Base-by-base conservation (phyloP, 1,284 basidiomycete species). In the Fomitopsis pinicola region DNA sequence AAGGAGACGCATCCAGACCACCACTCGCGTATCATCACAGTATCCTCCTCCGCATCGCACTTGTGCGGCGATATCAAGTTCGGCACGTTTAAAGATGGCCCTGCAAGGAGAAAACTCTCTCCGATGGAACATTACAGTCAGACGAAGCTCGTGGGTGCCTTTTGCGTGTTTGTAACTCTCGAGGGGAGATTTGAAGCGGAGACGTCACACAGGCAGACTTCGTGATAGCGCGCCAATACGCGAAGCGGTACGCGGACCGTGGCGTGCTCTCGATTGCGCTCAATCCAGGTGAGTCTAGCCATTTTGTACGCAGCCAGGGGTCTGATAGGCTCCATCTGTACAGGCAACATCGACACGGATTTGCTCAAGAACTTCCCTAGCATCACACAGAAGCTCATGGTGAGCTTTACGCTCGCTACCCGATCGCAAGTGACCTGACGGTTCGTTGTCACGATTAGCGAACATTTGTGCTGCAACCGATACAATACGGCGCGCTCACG, bases 231-330 rank as follows among this genome's bases (percentile, higher is more conserved):
- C 78, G 78, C 36, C 81, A 84, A 63, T 66, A 86, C 3, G 78
- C 80, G 2, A 69, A 77, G 33, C 71, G 80, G 59, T 83, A 85
- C 64, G 79, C 75, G 1, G 77, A 78, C 17, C 69, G 82, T 59
- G 81, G 80, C 15, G 77, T 87, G 42, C 74, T 86, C 7, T 82
- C 80, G 1, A 77, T 73, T 0, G 76, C 81, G 2, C 64, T 82
- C 2, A 77, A 85, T 58, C 64, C 67, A 60, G 81, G 78, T 68
- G 60, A 42, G 10, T 45, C 42, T 33, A 30, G 17, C 4, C 5
- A 10, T 12, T 22, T n/a, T 12, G 8, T 40, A 15, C 38, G 9
- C 12, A 40, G 30, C 8, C 6, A 26, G 35, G 15, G 44, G 5
- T n/a, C n/a, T 26, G 28, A 14, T 22, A 22, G 22, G 22, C 22